Conservation (phyloP, 345 rosid genomes). For the Acer negundo region DNA sequence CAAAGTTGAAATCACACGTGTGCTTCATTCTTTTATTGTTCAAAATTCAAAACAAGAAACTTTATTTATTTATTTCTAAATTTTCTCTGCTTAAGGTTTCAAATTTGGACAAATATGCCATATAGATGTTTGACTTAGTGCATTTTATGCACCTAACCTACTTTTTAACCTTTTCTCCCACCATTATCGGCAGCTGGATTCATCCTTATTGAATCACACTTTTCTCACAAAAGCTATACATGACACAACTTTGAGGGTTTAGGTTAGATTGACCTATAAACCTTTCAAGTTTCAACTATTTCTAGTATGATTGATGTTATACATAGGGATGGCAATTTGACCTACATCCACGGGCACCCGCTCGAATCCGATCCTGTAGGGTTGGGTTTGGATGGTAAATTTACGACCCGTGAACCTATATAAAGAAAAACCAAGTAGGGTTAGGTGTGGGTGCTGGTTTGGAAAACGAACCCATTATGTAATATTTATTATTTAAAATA, state of each 20-base stretch:
- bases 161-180: background rate
- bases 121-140: background rate
- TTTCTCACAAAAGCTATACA: no score
- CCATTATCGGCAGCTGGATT: background rate
- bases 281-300: no score
- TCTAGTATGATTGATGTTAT: no score
- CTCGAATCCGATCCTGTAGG: no score
- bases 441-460: no score
- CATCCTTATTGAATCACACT: background rate
- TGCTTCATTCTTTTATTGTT: background rate
- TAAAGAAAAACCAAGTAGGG: no score
- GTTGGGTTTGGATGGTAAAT: no score
- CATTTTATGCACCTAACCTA: background rate
- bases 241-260: background rate
- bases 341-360: no score
- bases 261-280: background rate
- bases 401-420: no score
- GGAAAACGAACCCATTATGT: no score
- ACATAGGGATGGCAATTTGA: no score
- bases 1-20: background rate
- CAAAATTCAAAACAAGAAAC: background rate
- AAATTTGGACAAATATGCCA: background rate
- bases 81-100: background rate
- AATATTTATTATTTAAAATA: no score
- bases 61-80: background rate